Base-by-base conservation (phyloP, 2,329 filamentous ascomycete species). In the Alternaria dauci region DNA sequence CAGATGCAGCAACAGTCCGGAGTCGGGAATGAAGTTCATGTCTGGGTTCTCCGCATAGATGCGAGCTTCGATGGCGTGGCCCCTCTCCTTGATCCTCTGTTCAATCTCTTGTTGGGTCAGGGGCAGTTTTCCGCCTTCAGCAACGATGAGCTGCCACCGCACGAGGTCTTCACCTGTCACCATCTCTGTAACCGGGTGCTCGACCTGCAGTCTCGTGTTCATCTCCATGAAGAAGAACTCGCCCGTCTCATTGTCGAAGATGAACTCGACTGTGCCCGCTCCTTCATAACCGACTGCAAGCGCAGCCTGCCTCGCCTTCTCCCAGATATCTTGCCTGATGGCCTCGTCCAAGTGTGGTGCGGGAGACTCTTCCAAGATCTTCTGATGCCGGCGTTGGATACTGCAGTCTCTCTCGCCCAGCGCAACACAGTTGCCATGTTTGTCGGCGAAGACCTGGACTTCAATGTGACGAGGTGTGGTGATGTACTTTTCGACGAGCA, bases 21-120 rank as follows among this genome's bases (percentile, higher is more conserved):
- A 97, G 76, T 97, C 94, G 0, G 95, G 95, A 65, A 97, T 89
- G 80, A 99, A 99, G 56, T 93, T 93, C 75, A 85, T 91, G 69
- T 92, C 91, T 1, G 95, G 95, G 72, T 94, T 96, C 78, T 99
- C 95, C 8, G 95, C 95, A 77, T 99, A 99, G 69, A 99, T 97
- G 59, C 95, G 87, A 16, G 94, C 94, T 82, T 99, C 95, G 62
- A 99, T 96, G 11, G 94, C 95, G 71, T 94, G 92, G 2, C 95
- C 95, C 46, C 89, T 85, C 67, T 86, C 84, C 34, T 84, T 84
- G 76, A 99, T 98, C 65, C 88, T 85, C 61, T 85, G 81, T 67
- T 90, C 86, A 26, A 92, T 86, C 60, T 90, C 81, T 48, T 84
- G 82, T 71, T 92, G 90, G 0, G 85, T 88, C 16, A 91, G 79